Conservation (phyloP, 2,329 filamentous ascomycete species). For the Paraphoma chrysanthemicola region DNA sequence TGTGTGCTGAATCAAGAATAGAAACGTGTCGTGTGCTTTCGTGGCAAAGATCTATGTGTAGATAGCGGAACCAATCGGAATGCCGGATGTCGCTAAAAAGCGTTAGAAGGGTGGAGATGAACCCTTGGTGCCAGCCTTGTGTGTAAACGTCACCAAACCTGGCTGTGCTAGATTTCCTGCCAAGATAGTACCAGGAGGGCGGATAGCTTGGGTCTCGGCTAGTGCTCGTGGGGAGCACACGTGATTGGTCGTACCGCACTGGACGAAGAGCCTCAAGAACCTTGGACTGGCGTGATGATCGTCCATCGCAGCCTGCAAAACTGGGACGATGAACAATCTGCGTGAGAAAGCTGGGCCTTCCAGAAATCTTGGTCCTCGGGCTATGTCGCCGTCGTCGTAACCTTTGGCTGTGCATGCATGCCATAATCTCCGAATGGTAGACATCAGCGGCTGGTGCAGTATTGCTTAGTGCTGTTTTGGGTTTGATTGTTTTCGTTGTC, state of each 20-base stretch:
- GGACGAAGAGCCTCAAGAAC: constrained; percentile 19
- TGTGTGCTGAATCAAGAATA: constrained; percentile 9
- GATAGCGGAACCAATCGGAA: constrained; percentile 8
- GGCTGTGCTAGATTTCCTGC: constrained; percentile 31
- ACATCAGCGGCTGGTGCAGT: constrained; percentile 4
- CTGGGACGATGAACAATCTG: constrained; percentile 2
- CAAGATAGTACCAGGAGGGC: constrained; percentile 16
- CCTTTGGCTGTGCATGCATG: constrained; percentile 22
- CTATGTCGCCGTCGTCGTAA: constrained; percentile 24
- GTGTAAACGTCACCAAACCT: constrained; percentile 29
- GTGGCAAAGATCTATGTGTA: background rate
- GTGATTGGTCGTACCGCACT: constrained; percentile 17
- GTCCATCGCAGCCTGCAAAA: constrained; percentile 4
- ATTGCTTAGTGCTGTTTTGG: constrained; percentile 3
- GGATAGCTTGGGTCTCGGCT: constrained; percentile 20
- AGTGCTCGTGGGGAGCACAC: constrained; percentile 27
- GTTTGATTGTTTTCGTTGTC: constrained; percentile 8
- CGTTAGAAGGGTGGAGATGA: background rate
- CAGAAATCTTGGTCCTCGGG: constrained; percentile 10
- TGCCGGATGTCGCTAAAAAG: background rate
- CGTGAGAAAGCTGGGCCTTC: constrained; percentile 4
- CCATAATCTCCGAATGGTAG: background rate
- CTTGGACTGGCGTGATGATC: constrained; percentile 17
- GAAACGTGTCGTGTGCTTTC: constrained; percentile 22
- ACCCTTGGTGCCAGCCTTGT: constrained; percentile 11